phyloP scores from a whole-genome alignment of 768 basidiomycete genomes.

The Macrolepiota albuminosa region DNA sequence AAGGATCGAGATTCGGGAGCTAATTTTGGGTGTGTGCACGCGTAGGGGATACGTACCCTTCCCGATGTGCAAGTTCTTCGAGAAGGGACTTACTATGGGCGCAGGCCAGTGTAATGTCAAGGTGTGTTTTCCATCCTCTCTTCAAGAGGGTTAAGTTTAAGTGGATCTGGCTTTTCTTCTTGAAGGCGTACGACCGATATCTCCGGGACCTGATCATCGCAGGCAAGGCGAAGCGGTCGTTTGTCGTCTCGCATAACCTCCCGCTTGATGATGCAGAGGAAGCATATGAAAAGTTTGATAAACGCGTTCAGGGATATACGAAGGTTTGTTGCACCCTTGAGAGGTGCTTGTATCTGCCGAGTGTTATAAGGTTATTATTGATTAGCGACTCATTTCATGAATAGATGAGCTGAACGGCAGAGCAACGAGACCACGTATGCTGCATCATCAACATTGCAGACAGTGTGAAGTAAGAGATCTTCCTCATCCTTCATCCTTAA shows the following conservation, averaged over 20 bases:
- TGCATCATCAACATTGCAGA: too few species aligned
- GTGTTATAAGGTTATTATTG: too few species aligned
- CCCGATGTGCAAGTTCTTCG: slow-evolving; percentile 49
- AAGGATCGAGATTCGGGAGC: too few species aligned
- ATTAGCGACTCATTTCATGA: too few species aligned
- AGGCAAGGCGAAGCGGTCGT: slow-evolving; percentile 48
- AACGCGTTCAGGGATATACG: slow-evolving; percentile 48
- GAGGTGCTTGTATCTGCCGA: too few species aligned
- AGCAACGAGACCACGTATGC: too few species aligned
- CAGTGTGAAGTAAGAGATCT: neutral
- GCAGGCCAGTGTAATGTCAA: slow-evolving; percentile 57
- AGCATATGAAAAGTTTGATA: slow-evolving; percentile 52
- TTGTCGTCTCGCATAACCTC: slow-evolving; percentile 52
- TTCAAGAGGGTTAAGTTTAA: too few species aligned
- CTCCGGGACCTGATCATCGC: slow-evolving; percentile 51
- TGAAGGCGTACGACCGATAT: slow-evolving; percentile 44
- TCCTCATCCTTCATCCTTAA: neutral
- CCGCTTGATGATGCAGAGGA: slow-evolving; percentile 41
- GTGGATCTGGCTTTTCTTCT: neutral
- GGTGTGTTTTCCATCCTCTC: slow-evolving; percentile 20
- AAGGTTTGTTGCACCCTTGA: slow-evolving; percentile 48
- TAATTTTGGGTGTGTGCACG: too few species aligned
- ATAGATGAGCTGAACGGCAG: too few species aligned
- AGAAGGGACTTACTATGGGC: slow-evolving; percentile 49
- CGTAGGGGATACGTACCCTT: slow-evolving; percentile 45